Base-by-base conservation (phyloP, 164 flowering plant genomes). In the Chloranthus sessilifolius region DNA sequence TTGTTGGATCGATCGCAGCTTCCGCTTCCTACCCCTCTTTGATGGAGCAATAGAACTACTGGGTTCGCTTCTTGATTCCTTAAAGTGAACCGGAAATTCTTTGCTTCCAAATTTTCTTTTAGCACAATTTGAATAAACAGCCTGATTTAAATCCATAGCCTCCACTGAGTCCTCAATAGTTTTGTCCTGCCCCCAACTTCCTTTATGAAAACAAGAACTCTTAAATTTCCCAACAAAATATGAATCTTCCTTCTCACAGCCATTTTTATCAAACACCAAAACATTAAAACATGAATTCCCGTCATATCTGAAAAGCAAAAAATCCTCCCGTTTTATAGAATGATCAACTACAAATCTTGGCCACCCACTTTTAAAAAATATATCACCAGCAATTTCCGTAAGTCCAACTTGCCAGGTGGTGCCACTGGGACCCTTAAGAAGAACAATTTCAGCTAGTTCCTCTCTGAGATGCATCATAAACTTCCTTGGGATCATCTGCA, bases 231-330 rank as follows among this genome's bases (percentile, higher is more conserved):
- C 9, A 21, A 5, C 10, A 25, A 41, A 20, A 21, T 41, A 41
- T 7, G 44, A 41, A 1, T 17, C 8, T 4, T 25, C 48, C 19
- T 44, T 68, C 35, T 72, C 77, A n/a, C 33, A 16, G 21, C 61
- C 61, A 55, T 43, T 57, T 7, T 3, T 45, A 33, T 69, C 68
- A 28, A 71, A 64, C 60, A 77, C 64, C n/a, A 49, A 17, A 11
- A 77, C 76, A 53, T 60, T 5, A 29, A 71, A 74, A 6, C 29
- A n/a, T 6, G 61, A 74, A 20, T 51, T 21, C 4, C 69, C 71
- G 15, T 56, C 38, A 43, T 66, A 74, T 41, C 45, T 41, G 59
- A 77, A 77, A 16, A 74, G 45, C 2, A 77, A 10, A 0, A 69
- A 39, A 26, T 71, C 33, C 0, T 68, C 70, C n/a, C 19, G 21